Percentiles rank a stretch among this genome's conserved stretches.
Evolutionary conservation across 176 grass and related monocot genomes (phyloP).

Genomic region (Oryza australiensis): DNA sequence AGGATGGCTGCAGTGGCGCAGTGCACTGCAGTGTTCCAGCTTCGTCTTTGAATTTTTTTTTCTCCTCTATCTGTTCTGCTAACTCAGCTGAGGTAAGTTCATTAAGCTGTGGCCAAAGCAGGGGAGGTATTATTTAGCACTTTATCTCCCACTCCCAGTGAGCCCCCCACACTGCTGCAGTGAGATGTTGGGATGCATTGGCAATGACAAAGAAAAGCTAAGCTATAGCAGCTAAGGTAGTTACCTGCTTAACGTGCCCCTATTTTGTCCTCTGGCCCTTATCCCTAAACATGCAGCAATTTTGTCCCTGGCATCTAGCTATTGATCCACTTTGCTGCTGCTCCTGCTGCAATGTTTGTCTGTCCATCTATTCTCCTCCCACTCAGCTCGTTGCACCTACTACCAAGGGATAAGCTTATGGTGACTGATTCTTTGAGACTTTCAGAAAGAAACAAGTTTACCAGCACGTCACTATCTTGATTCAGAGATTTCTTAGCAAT

Average conservation of each 20-base stretch:
- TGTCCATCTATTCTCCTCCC: neutral
- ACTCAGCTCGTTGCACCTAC: slow-evolving; percentile 16
- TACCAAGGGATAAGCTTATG: neutral
- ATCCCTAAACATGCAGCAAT: slow-evolving; percentile 60
- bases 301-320: slow-evolving; percentile 49
- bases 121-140: slow-evolving; percentile 28
- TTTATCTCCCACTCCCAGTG: slow-evolving; percentile 25
- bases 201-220: slow-evolving; percentile 3
- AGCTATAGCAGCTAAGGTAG: neutral
- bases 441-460: neutral
- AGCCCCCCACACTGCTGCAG: neutral
- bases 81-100: neutral
- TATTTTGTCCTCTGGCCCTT: slow-evolving; percentile 60
- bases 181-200: neutral
- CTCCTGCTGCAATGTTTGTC: neutral
- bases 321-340: slow-evolving; percentile 44
- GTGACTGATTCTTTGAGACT: neutral
- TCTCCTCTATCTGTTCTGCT: slow-evolving; percentile 13
- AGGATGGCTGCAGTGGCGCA: neutral
- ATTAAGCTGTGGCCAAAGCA: slow-evolving; percentile 15
- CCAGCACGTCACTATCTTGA: neutral
- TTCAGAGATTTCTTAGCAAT: neutral
- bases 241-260: slow-evolving; percentile 47
- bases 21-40: slow-evolving; percentile 4
- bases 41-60: slow-evolving; percentile 20